Evolutionary conservation across 441 rosid genomes (phyloP), one percentile per base, ranked within the genome.

Genomic region (Melianthus villosus): DNA sequence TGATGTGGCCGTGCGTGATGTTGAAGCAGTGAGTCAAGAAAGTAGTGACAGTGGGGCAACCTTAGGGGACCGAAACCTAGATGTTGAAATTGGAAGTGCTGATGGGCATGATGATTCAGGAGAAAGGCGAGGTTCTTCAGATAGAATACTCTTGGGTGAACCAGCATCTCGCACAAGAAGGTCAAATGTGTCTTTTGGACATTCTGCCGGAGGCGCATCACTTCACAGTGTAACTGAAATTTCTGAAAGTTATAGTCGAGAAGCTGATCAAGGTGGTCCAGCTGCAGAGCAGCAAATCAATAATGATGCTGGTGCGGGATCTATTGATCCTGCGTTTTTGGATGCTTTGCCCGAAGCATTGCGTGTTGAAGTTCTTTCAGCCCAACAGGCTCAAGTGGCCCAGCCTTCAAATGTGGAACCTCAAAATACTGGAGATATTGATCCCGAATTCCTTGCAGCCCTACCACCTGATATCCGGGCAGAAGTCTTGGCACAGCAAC

Each of bases 51-150:
- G 94, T 67, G 98, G 94, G 42, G 98, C 94, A 40, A 91, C 98
- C 35, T 68, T 91, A 38, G 96, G 96, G 46, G 98, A 91, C 22
- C 72, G 98, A 51, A 91, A 96, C 64, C 65, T 91, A 45, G 98
- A 91, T 59, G 98, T 91, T 68, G 98, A 91, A 57, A 91, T 91
- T 32, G 98, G 98, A 55, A 91, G 98, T 65, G 98, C 94, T 25
- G 98, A 91, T 82, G 98, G 98, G 16, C 98, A 82, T 65, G 98
- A 84, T 49, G 98, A 91, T 59, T 82, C 84, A 52, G 84, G 81
- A 23, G 98, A 91, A 46, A 75, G 98, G 63, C 93, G 73, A 59
- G 89, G 89, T 36, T 63, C 84, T 42, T 68, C 82, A 6, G 82
- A 79, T 46, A 63, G 92, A 67, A 59, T 54, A 38, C 46, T 66